Conservation (phyloP, 495 filamentous ascomycete species). For the Parmelia sp. region DNA sequence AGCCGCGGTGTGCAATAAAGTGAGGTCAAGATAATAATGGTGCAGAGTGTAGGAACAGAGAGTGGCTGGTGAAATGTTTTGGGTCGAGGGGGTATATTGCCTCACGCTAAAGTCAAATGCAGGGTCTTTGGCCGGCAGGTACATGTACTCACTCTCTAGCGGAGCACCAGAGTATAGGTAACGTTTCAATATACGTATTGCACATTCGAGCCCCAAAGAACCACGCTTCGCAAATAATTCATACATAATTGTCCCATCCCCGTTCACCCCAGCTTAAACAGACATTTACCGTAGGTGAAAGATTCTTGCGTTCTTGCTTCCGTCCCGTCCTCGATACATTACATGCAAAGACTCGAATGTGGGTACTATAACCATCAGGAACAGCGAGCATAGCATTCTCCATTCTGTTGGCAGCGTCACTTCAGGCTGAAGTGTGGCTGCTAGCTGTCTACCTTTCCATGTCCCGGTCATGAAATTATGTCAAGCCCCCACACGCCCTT, state of each 20-base stretch:
- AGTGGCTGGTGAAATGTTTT: not conserved
- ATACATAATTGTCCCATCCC: not conserved
- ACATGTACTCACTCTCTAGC: too few relatives aligned
- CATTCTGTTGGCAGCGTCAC: constrained; percentile 13
- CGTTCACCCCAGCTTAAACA: not conserved
- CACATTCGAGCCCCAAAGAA: not conserved
- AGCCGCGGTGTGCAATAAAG: not conserved
- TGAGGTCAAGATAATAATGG: not conserved
- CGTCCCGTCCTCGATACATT: not conserved
- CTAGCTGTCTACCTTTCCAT: constrained; percentile 2
- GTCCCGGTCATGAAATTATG: constrained; percentile 34
- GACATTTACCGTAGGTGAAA: not conserved
- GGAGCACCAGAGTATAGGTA: too few relatives aligned
- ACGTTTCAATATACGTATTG: not conserved
- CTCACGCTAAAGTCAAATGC: not conserved
- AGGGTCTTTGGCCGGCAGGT: not conserved
- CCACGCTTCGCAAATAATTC: not conserved
- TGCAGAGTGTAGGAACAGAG: not conserved
- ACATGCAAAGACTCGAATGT: not conserved
- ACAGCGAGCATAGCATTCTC: not conserved
- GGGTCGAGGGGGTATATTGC: not conserved
- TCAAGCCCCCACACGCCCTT: constrained; percentile 53
- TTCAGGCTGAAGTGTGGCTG: constrained; percentile 17
- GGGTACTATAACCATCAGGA: not conserved
- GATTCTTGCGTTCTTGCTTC: not conserved